Evolutionary conservation across 164 flowering plant genomes (phyloP).

Genomic region (Berberis thunbergii): DNA sequence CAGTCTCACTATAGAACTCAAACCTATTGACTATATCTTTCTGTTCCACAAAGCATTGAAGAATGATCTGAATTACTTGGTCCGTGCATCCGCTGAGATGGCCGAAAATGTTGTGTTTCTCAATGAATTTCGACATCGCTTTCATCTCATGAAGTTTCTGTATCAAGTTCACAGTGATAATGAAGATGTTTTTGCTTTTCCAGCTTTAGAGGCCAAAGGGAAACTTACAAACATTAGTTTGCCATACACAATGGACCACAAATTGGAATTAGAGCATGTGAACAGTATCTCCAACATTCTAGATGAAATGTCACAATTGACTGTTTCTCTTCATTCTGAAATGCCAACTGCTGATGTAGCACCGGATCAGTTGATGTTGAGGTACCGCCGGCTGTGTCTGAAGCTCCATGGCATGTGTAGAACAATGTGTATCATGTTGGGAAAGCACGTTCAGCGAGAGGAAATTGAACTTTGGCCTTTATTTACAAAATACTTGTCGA

Average conservation of each 20-base stretch:
- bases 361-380: constrained; percentile 16
- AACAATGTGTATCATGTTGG: constrained; percentile 39
- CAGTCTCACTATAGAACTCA: constrained; percentile 20
- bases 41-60: constrained; percentile 71
- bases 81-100: constrained; percentile 39
- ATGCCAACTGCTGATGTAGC: constrained; percentile 6
- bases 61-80: constrained; percentile 60
- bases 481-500: constrained; percentile 47
- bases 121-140: constrained; percentile 41
- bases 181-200: constrained; percentile 80
- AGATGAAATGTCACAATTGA: constrained; percentile 39
- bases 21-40: constrained; percentile 60
- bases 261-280: constrained; percentile 49
- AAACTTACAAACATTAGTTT: constrained; percentile 41
- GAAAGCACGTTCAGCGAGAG: constrained; percentile 61
- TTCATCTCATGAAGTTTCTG: constrained; percentile 35
- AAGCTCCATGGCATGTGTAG: constrained; percentile 59
- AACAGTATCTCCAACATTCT: constrained; percentile 37
- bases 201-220: constrained; percentile 76
- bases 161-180: constrained; percentile 59
- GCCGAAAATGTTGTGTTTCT: constrained; percentile 34
- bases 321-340: constrained; percentile 17
- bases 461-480: constrained; percentile 75
- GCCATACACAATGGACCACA: constrained; percentile 67
- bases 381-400: constrained; percentile 32